Evolutionary conservation across 768 basidiomycete species (phyloP).

Genomic region (Amyloporia xantha): DNA sequence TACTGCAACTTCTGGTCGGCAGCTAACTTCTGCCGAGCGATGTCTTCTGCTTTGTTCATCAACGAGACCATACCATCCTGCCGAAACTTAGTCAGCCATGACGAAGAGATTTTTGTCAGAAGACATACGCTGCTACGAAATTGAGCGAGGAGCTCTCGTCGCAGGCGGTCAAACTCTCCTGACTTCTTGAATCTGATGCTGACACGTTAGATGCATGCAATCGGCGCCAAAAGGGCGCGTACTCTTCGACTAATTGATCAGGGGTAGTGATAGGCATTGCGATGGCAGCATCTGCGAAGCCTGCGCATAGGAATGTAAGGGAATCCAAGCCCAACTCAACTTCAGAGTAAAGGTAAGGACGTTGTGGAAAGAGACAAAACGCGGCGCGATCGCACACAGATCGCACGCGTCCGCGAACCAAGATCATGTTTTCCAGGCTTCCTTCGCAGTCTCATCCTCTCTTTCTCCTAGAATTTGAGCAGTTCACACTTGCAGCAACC

Average conservation of each 20-base stretch:
- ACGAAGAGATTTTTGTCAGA: too few relatives aligned
- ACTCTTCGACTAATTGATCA: conserved; percentile 61
- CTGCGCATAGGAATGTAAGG: too few relatives aligned
- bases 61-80: conserved; percentile 50
- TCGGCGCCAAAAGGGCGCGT: too few relatives aligned
- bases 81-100: not conserved
- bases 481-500: too few relatives aligned
- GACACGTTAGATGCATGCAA: conserved; percentile 1
- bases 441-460: too few relatives aligned
- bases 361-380: not conserved
- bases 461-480: too few relatives aligned
- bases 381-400: not conserved
- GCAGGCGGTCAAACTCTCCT: conserved; percentile 69
- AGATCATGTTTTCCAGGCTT: too few relatives aligned
- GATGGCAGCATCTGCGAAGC: too few relatives aligned
- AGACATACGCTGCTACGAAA: conserved; percentile 55
- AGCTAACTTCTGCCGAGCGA: conserved; percentile 47
- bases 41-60: conserved; percentile 53
- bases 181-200: conserved; percentile 67
- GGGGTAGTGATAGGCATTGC: conserved; percentile 50
- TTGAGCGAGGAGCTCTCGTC: conserved; percentile 54
- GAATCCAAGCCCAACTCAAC: too few relatives aligned
- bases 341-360: not conserved
- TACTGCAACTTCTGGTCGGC: conserved; percentile 49
- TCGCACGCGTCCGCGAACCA: too few relatives aligned